phyloP scores from a whole-genome alignment of 495 filamentous ascomycete species.

The Pseudomonodictys pantanalensis region DNA sequence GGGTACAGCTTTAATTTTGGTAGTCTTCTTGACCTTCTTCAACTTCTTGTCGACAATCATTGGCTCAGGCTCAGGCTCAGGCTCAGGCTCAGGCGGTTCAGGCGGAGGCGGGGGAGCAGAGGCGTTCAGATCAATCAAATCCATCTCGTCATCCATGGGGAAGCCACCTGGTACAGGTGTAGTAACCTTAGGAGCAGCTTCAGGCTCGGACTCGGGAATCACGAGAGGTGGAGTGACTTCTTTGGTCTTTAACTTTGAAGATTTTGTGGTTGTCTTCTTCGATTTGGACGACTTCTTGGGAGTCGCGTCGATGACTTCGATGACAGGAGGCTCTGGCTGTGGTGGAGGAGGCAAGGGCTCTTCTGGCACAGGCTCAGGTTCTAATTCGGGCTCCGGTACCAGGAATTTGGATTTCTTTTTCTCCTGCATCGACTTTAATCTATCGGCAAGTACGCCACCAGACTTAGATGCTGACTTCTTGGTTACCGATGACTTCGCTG shows the following conservation, averaged over 20 bases:
- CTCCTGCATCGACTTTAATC: conserved; percentile 48
- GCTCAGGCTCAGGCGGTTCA: conserved; percentile 13
- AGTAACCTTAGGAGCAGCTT: conserved; percentile 27
- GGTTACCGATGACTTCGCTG: conserved; percentile 37
- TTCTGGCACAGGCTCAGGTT: conserved; percentile 18
- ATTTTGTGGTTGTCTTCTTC: conserved; percentile 26
- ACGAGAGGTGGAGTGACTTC: conserved; percentile 12
- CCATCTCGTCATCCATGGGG: conserved; percentile 39
- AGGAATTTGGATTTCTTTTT: conserved; percentile 8
- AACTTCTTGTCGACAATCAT: conserved; percentile 15
- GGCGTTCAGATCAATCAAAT: conserved; percentile 31
- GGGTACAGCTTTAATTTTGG: too few relatives aligned
- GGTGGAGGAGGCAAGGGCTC: conserved; percentile 28
- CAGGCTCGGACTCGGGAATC: conserved; percentile 30
- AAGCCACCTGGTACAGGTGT: conserved; percentile 44
- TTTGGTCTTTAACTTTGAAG: conserved; percentile 31
- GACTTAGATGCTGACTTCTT: conserved; percentile 40
- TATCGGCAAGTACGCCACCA: conserved; percentile 46
- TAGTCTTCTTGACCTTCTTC: conserved; percentile 32
- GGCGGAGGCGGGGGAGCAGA: conserved; percentile 20
- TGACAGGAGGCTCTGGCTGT: conserved; percentile 28
- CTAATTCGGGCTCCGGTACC: conserved; percentile 21
- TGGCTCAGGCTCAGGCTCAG: conserved; percentile 13
- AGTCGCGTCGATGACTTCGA: conserved; percentile 33
- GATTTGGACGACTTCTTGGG: conserved; percentile 30